Evolutionary conservation across 1,139 yeast genomes (phyloP).

Genomic region (Suzukiozyma palmioleophila): DNA sequence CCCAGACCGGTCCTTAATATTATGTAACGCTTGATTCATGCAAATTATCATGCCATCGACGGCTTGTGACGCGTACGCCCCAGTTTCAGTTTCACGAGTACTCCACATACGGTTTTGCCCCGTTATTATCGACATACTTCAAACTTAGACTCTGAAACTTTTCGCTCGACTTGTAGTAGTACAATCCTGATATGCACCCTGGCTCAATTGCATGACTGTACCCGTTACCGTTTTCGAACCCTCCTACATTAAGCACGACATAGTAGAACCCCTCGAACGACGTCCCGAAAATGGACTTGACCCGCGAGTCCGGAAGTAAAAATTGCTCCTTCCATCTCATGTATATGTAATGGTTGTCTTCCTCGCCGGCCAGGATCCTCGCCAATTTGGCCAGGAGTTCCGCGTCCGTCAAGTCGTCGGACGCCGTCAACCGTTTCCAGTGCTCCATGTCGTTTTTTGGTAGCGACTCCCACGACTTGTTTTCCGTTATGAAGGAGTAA

Average conservation of each 20-base stretch:
- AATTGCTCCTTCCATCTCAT: slow-evolving; percentile 97
- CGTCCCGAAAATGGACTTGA: slow-evolving; percentile 70
- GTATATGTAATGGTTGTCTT: slow-evolving; percentile 47
- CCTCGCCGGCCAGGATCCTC: slow-evolving; percentile 27
- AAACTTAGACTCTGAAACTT: slow-evolving; percentile 57
- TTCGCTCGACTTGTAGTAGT: slow-evolving; percentile 75
- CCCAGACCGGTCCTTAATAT: too few relatives aligned
- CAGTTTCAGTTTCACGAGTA: not conserved
- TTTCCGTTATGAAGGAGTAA: slow-evolving; percentile 40
- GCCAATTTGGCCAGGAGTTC: slow-evolving; percentile 24
- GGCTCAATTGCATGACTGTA: slow-evolving; percentile 12
- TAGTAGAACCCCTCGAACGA: slow-evolving; percentile 93
- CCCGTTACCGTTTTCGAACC: slow-evolving; percentile 13
- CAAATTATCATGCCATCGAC: too few relatives aligned
- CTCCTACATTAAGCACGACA: slow-evolving; percentile 72
- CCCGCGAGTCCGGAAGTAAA: slow-evolving; percentile 72
- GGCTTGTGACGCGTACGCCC: too few relatives aligned
- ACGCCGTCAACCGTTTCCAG: slow-evolving; percentile 73
- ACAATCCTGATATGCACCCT: slow-evolving; percentile 75
- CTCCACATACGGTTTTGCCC: slow-evolving; percentile 10
- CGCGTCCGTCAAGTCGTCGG: slow-evolving; percentile 19
- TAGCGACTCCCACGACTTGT: slow-evolving; percentile 54
- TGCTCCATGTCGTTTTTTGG: slow-evolving; percentile 74
- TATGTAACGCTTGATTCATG: too few relatives aligned
- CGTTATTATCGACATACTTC: slow-evolving; percentile 29